Percentiles rank a stretch among this genome's conserved stretches.
These are phyloP conservation scores for Crithidia acanthocephali DNA, from an alignment of 208 protist genomes.

Conservation along the genomic window DNA sequence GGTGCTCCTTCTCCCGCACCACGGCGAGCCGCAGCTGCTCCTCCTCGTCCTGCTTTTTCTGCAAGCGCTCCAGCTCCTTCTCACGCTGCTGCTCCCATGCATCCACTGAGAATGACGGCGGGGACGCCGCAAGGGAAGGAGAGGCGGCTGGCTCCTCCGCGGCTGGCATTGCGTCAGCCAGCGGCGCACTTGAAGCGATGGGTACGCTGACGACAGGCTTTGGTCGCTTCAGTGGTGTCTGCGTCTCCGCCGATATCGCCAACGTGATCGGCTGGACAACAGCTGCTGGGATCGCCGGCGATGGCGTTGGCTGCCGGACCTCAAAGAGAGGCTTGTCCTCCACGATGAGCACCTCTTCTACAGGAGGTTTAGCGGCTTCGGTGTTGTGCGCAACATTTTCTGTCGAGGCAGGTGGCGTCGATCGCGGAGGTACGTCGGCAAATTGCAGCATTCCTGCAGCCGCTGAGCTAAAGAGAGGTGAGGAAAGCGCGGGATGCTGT, in stretches of 20 bases:
- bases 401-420: not conserved
- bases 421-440: too few relatives aligned
- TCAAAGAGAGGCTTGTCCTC: slow-evolving; percentile 67
- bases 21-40: slow-evolving; percentile 50
- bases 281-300: slow-evolving; percentile 15
- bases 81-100: slow-evolving; percentile 88
- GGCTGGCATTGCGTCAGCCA: not conserved
- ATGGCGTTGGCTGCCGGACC: slow-evolving; percentile 7
- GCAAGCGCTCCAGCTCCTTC: slow-evolving; percentile 71
- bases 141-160: not conserved
- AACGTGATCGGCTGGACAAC: slow-evolving; percentile 7
- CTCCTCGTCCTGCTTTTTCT: slow-evolving; percentile 58
- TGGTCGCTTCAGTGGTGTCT: not conserved
- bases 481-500: not conserved
- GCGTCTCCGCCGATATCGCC: not conserved
- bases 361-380: not conserved
- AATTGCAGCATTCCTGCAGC: not conserved
- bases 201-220: slow-evolving; percentile 34
- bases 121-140: not conserved
- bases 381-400: not conserved
- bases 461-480: not conserved
- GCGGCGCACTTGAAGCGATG: slow-evolving; percentile 29
- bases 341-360: slow-evolving; percentile 44
- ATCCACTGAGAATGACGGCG: slow-evolving; percentile 64
- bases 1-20: slow-evolving; percentile 62